A percentile compares a stretch with the other conserved stretches of the same genome.
Conservation (phyloP, 129 eudicot species). For the Chrysanthemum seticuspe region DNA sequence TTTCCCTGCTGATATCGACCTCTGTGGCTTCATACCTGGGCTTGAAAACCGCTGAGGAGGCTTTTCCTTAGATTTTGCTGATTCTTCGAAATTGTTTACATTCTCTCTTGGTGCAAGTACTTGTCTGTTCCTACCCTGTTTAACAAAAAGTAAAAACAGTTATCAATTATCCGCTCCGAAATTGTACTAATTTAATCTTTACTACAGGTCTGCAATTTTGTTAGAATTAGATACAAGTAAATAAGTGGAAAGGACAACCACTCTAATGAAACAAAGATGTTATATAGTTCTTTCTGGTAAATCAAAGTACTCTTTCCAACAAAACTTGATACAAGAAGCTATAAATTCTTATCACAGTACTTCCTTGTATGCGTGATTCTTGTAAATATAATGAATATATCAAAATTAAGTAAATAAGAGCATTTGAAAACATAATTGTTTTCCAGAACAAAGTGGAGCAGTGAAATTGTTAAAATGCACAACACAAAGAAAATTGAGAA, state of each 20-base stretch:
- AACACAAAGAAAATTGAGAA: too few relatives aligned
- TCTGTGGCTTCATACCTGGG: conserved; percentile 55
- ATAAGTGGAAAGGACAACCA: not conserved
- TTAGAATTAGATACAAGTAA: not conserved
- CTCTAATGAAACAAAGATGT: not conserved
- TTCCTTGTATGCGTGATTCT: not conserved
- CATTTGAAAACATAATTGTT: too few relatives aligned
- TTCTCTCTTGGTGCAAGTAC: conserved; percentile 58
- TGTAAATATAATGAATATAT: not conserved
- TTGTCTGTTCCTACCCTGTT: conserved; percentile 47
- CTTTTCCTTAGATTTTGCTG: conserved; percentile 29
- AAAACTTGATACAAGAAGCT: not conserved
- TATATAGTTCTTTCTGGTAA: not conserved
- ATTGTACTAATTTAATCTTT: not conserved
- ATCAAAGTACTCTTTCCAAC: conserved; percentile 11
- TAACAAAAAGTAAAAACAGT: conserved; percentile 8
- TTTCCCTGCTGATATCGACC: conserved; percentile 58
- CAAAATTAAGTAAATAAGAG: too few relatives aligned
- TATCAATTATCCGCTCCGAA: not conserved
- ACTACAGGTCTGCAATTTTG: not conserved
- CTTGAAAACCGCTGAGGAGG: conserved; percentile 74
- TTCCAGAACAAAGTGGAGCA: too few relatives aligned
- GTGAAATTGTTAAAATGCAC: too few relatives aligned
- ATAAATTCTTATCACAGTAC: not conserved
- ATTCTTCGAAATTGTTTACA: conserved; percentile 30